Conservation (phyloP, 306 rosid species). For the Potentilla sterilis region DNA sequence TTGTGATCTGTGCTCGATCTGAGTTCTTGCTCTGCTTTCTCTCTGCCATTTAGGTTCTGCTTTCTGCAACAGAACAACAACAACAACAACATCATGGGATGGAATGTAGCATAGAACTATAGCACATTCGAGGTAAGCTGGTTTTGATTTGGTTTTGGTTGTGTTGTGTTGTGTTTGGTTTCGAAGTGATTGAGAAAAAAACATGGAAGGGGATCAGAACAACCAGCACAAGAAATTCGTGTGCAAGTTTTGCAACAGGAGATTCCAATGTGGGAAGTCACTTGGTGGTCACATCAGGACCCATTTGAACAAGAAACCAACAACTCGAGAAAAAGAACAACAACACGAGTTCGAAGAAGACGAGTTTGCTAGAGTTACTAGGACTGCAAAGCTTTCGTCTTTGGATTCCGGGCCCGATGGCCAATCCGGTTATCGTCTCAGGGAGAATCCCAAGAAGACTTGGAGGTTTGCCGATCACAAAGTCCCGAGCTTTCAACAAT, state of each 20-base stretch:
- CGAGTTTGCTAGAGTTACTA: conserved; percentile 1
- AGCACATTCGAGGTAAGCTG: conserved; percentile 39
- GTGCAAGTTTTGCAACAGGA: conserved; percentile 69
- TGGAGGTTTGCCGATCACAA: conserved; percentile 55
- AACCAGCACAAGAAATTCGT: conserved; percentile 57
- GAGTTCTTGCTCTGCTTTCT: conserved; percentile 25
- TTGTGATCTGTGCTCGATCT: conserved; percentile 55
- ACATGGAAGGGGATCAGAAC: conserved; percentile 42
- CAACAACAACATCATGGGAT: conserved; percentile 28
- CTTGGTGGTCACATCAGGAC: conserved; percentile 79
- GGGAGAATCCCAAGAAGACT: conserved; percentile 81
- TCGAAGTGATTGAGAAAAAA: conserved; percentile 10
- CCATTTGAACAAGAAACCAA: conserved; percentile 52
- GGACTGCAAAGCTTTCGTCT: conserved; percentile 31
- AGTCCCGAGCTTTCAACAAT: conserved; percentile 20
- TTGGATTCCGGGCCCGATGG: conserved; percentile 49
- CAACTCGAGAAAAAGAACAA: conserved; percentile 21
- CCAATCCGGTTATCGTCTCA: conserved; percentile 51
- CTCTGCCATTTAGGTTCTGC: conserved; percentile 10
- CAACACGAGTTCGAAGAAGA: conserved; percentile 17
- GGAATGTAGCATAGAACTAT: conserved; percentile 38
- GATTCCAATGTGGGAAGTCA: conserved; percentile 68
- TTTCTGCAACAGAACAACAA: not conserved
- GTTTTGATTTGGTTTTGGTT: conserved; percentile 23
- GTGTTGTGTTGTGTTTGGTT: conserved; percentile 17